Conservation (phyloP, 2,329 filamentous ascomycete species). For the Trichoderma semiorbis region DNA sequence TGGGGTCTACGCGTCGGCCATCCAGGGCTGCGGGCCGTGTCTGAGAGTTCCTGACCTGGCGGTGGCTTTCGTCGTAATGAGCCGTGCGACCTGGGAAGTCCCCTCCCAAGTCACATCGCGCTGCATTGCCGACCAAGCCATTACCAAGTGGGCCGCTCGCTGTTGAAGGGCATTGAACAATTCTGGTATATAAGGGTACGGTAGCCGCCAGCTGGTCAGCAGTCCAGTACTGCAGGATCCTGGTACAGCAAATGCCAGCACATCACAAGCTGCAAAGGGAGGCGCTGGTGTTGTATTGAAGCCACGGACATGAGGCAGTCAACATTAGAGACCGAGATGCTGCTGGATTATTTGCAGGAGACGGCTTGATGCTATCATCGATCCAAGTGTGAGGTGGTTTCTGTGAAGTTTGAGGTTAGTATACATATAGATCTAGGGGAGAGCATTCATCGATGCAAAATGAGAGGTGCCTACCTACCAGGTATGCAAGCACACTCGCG, state of each 20-base stretch:
- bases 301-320: too few species aligned
- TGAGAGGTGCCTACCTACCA: background rate
- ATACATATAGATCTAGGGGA: background rate
- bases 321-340: background rate
- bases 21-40: slow-evolving; percentile 19
- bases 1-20: background rate
- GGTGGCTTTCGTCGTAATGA: background rate
- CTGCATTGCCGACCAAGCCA: background rate
- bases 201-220: background rate
- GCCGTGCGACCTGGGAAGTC: background rate
- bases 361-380: background rate
- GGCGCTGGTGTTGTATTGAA: background rate
- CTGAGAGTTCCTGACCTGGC: slow-evolving; percentile 16
- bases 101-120: background rate
- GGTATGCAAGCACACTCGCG: background rate
- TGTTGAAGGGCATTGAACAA: background rate
- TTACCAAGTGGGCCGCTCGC: background rate
- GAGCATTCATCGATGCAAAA: background rate
- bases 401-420: background rate
- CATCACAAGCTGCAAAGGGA: too few species aligned
- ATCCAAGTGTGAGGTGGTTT: background rate
- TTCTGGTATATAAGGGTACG: slow-evolving; percentile 5
- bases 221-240: background rate
- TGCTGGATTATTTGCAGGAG: background rate
- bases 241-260: background rate